These are phyloP conservation scores for Neonectria sp. DNA, from an alignment of 2,329 filamentous ascomycete species.

Conservation along the genomic window DNA sequence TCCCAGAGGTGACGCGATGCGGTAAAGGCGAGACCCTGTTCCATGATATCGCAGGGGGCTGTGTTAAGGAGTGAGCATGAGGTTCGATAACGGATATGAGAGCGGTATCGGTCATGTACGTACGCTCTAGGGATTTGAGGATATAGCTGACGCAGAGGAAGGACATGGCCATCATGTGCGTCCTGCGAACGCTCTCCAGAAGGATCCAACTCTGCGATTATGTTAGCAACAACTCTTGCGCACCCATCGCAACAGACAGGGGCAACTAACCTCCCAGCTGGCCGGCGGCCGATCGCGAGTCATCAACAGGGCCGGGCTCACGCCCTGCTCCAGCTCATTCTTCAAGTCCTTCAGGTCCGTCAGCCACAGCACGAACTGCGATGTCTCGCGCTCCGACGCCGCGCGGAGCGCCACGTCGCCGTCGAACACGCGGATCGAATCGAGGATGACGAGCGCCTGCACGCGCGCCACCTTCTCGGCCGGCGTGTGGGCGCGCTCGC, in stretches of 20 bases:
- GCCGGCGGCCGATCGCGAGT: constrained; percentile 54
- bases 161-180: constrained; percentile 51
- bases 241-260: background rate
- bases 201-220: constrained; percentile 57
- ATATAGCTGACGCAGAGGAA: constrained; percentile 54
- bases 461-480: constrained; percentile 59
- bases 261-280: constrained; percentile 58
- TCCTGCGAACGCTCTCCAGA: constrained; percentile 59
- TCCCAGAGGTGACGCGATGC: constrained; percentile 62
- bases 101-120: constrained; percentile 22
- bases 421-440: constrained; percentile 61
- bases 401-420: constrained; percentile 59
- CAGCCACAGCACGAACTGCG: constrained; percentile 55
- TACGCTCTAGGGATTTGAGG: constrained; percentile 52
- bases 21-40: constrained; percentile 48
- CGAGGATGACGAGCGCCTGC: constrained; percentile 59
- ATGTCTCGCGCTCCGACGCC: constrained; percentile 58
- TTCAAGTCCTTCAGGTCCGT: constrained; percentile 52
- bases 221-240: constrained; percentile 13
- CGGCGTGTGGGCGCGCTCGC: constrained; percentile 49
- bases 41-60: constrained; percentile 41
- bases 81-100: background rate
- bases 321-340: constrained; percentile 52
- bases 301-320: constrained; percentile 37
- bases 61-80: background rate